A percentile compares a stretch with the other conserved stretches of the same genome.
Evolutionary conservation across 2,329 filamentous ascomycete species (phyloP).

Genomic region (Fusarium lyarnte): DNA sequence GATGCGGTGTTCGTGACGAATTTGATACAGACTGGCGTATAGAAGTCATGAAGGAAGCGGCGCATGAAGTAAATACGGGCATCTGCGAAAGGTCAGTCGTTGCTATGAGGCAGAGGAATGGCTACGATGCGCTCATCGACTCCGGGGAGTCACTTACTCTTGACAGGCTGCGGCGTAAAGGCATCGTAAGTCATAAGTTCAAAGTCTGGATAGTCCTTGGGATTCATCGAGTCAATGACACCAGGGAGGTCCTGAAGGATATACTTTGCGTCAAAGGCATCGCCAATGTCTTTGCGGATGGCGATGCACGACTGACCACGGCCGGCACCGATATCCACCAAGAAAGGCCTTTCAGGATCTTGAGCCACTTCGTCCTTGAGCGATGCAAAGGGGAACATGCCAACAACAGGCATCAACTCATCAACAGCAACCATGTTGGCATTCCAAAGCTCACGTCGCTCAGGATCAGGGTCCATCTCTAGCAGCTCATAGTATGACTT

Average conservation of each 20-base stretch:
- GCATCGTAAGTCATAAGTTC: slow-evolving; percentile 41
- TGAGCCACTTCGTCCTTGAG: slow-evolving; percentile 43
- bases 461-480: slow-evolving; percentile 42
- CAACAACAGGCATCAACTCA: slow-evolving; percentile 47
- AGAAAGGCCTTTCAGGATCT: slow-evolving; percentile 43
- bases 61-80: slow-evolving; percentile 49
- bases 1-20: slow-evolving; percentile 45
- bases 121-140: fast-evolving
- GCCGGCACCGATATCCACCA: slow-evolving; percentile 48
- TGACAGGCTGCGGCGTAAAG: slow-evolving; percentile 33
- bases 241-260: slow-evolving; percentile 49
- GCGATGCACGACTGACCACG: slow-evolving; percentile 46
- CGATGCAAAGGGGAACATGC: slow-evolving; percentile 49
- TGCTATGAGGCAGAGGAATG: background rate
- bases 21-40: slow-evolving; percentile 43
- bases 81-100: slow-evolving; percentile 29
- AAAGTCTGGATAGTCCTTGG: slow-evolving; percentile 36
- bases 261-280: slow-evolving; percentile 39
- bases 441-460: slow-evolving; percentile 48
- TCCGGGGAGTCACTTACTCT: slow-evolving; percentile 18
- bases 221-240: slow-evolving; percentile 41
- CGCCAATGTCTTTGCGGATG: slow-evolving; percentile 40
- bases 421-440: slow-evolving; percentile 45
- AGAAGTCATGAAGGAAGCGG: slow-evolving; percentile 48
- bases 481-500: slow-evolving; percentile 50